These are phyloP conservation scores for Populus hybrid DNA, from an alignment of 441 rosid genomes.

Conservation along the genomic window DNA sequence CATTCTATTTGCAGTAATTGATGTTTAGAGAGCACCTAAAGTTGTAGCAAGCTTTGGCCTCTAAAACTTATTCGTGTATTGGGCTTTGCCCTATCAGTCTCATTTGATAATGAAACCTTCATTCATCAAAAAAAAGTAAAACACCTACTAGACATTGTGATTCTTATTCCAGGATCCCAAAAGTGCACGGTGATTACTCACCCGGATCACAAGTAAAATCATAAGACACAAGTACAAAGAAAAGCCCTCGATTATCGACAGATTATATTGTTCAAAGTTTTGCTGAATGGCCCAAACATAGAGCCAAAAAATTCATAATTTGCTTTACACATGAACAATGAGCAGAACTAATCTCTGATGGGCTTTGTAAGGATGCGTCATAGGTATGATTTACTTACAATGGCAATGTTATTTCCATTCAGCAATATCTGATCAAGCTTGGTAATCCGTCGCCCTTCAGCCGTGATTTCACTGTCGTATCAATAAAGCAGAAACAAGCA, in stretches of 20 bases:
- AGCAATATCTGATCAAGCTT: slow-evolving; percentile 97
- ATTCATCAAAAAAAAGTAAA: neutral
- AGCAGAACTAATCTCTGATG: neutral
- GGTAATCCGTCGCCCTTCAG: slow-evolving; percentile 89
- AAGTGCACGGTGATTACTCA: neutral
- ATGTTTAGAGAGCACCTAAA: neutral
- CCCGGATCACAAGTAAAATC: neutral
- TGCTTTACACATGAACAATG: neutral
- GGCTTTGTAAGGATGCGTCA: neutral
- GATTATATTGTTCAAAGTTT: neutral
- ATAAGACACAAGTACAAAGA: neutral
- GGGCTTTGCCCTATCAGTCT: neutral
- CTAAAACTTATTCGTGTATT: neutral
- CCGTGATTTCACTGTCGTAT: slow-evolving; percentile 69
- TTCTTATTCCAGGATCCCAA: neutral
- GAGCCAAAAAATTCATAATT: neutral
- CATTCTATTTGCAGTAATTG: neutral
- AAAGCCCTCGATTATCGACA: neutral
- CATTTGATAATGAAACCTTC: neutral
- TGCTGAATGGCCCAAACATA: neutral
- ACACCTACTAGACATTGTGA: neutral
- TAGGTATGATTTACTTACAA: slow-evolving; percentile 47
- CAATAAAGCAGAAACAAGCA: slow-evolving; percentile 4
- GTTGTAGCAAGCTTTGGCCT: neutral
- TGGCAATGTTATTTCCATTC: slow-evolving; percentile 94